phyloP scores from a whole-genome alignment of 768 basidiomycete species.

The Termitomyces sp. region DNA sequence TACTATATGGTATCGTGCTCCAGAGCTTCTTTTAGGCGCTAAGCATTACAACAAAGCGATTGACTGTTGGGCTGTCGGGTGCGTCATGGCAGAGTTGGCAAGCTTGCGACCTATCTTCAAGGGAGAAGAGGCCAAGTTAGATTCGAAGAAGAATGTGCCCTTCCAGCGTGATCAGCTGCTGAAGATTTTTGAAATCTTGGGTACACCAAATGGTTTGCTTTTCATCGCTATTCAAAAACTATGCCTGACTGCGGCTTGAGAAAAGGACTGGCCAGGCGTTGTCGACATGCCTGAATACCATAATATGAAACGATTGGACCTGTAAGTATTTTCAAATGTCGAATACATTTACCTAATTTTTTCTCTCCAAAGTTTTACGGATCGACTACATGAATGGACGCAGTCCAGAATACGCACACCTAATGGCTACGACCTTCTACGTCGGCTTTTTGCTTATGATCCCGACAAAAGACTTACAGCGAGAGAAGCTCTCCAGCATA shows the following conservation, averaged over 20 bases:
- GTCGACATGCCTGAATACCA: slow-evolving; percentile 84
- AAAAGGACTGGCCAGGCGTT: slow-evolving; percentile 84
- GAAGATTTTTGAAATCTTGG: slow-evolving; percentile 94
- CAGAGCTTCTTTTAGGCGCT: slow-evolving; percentile 92
- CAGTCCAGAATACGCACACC: slow-evolving; percentile 52
- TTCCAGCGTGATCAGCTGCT: slow-evolving; percentile 94
- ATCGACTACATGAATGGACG: slow-evolving; percentile 77
- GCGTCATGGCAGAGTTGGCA: slow-evolving; percentile 94
- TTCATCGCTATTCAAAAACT: background rate
- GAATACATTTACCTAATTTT: background rate
- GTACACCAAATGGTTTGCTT: slow-evolving; percentile 77
- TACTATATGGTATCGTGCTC: slow-evolving; percentile 99
- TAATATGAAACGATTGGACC: slow-evolving; percentile 74
- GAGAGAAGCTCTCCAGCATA: slow-evolving; percentile 72
- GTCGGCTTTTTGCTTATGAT: slow-evolving; percentile 83
- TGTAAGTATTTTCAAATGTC: slow-evolving; percentile 33
- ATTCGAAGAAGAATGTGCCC: slow-evolving; percentile 94
- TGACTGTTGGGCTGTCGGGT: slow-evolving; percentile 97
- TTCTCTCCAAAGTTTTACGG: slow-evolving; percentile 26
- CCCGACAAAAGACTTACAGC: slow-evolving; percentile 85
- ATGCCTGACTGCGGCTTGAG: slow-evolving; percentile 30
- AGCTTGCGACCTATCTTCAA: slow-evolving; percentile 97
- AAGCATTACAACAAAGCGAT: slow-evolving; percentile 97
- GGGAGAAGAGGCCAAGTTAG: slow-evolving; percentile 97
- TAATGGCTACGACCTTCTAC: slow-evolving; percentile 79